These are phyloP conservation scores for Suhomyces wounanorum DNA, from an alignment of 1,139 yeast genomes.

Conservation along the genomic window DNA sequence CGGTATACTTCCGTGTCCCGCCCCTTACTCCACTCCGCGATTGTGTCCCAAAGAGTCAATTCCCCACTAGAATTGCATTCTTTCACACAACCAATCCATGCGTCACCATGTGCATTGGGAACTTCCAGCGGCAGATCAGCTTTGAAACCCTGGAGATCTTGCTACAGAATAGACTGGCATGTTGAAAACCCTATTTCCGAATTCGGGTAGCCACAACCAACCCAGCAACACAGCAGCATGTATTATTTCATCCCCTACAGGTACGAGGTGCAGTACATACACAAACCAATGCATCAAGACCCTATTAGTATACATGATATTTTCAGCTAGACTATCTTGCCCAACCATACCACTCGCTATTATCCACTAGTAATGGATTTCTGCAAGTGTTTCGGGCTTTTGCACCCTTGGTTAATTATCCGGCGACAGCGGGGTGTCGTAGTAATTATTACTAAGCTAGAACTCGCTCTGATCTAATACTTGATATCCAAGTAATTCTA, in stretches of 20 bases:
- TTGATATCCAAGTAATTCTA: neutral
- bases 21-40: neutral
- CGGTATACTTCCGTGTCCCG: neutral
- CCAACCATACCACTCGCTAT: neutral
- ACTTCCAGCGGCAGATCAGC: neutral
- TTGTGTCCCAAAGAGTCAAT: neutral
- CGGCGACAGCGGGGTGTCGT: neutral
- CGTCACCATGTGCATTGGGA: no score
- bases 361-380: neutral
- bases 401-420: neutral
- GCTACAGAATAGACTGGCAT: neutral
- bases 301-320: neutral
- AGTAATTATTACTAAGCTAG: no score
- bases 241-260: constrained; percentile 2
- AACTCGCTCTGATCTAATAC: neutral
- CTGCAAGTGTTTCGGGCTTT: neutral
- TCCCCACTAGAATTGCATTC: neutral
- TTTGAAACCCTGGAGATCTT: neutral
- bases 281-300: neutral
- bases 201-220: neutral
- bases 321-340: neutral
- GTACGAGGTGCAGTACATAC: neutral
- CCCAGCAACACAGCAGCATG: neutral
- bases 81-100: neutral
- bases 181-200: neutral